These are phyloP conservation scores for Cytospora chrysosperma DNA, from an alignment of 2,329 filamentous ascomycete species.

Conservation along the genomic window DNA sequence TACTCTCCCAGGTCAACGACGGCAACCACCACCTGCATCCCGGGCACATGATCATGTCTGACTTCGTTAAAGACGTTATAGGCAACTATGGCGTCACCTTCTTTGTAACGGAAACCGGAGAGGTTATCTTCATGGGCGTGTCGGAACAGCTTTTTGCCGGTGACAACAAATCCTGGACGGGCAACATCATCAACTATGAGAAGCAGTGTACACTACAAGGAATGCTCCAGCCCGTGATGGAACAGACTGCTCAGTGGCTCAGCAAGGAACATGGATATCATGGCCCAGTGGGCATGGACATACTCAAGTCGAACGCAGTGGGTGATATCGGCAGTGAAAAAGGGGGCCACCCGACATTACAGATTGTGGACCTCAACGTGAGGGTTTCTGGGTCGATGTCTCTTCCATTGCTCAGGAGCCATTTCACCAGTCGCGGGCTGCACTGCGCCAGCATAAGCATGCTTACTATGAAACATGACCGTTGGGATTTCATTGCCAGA, in stretches of 20 bases:
- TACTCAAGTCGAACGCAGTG: constrained; percentile 17
- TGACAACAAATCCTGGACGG: constrained; percentile 34
- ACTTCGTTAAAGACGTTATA: not conserved
- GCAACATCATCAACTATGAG: constrained; percentile 36
- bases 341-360: not conserved
- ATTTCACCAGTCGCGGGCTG: not conserved
- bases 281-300: constrained; percentile 36
- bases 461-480: not conserved
- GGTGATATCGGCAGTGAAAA: not conserved
- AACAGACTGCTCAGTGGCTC: constrained; percentile 31
- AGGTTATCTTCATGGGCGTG: not conserved
- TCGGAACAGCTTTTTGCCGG: constrained; percentile 35
- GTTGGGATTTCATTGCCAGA: not conserved
- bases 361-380: not conserved
- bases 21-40: not conserved
- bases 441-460: not conserved
- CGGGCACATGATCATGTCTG: not conserved
- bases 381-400: not conserved
- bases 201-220: constrained; percentile 32
- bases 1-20: not conserved
- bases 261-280: constrained; percentile 32
- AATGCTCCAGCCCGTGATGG: constrained; percentile 30
- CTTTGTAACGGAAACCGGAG: not conserved
- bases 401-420: not conserved
- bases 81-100: not conserved